Evolutionary conservation across 805 yeast genomes (phyloP).

Genomic region (Ogataea angusta): DNA sequence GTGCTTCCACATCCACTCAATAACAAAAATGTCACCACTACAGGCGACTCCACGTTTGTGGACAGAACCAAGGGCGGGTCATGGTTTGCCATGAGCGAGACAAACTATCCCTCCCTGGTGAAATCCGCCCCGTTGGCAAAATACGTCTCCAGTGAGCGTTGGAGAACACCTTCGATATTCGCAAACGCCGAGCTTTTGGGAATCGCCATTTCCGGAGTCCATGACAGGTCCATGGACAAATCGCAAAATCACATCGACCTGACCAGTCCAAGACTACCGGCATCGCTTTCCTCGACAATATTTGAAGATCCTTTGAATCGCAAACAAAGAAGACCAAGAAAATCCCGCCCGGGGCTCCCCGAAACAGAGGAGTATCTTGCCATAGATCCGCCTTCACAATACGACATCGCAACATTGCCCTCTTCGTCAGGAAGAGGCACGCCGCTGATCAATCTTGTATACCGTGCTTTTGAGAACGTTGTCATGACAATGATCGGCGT

Average conservation of each 20-base stretch:
- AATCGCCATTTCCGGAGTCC: slow-evolving; percentile 51
- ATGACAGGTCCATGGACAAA: slow-evolving; percentile 29
- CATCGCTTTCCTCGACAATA: slow-evolving; percentile 24
- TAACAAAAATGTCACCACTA: slow-evolving; percentile 5
- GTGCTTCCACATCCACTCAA: slow-evolving; percentile 69
- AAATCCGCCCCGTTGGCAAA: slow-evolving; percentile 73
- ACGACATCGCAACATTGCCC: slow-evolving; percentile 12
- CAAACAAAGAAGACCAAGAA: slow-evolving; percentile 1
- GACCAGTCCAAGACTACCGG: slow-evolving; percentile 22
- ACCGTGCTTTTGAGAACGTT: slow-evolving; percentile 45
- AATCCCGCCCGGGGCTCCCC: slow-evolving; percentile 11
- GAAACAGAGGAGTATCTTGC: slow-evolving; percentile 13
- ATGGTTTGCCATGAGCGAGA: slow-evolving; percentile 85
- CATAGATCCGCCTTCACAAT: slow-evolving; percentile 20
- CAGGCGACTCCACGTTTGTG: slow-evolving; percentile 52
- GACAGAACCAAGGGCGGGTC: slow-evolving; percentile 60
- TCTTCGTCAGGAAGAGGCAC: slow-evolving; percentile 17
- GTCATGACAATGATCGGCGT: slow-evolving; percentile 40
- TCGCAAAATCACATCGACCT: slow-evolving; percentile 14
- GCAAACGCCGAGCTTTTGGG: slow-evolving; percentile 37
- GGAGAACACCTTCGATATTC: slow-evolving; percentile 40
- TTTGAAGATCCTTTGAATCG: slow-evolving; percentile 14
- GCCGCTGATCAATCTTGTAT: slow-evolving; percentile 23
- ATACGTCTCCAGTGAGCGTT: slow-evolving; percentile 47
- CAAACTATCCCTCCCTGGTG: slow-evolving; percentile 76